These are phyloP conservation scores for sweet orange (Citrus sinensis) DNA, from an alignment of 345 rosid species.

Conservation along the genomic window DNA sequence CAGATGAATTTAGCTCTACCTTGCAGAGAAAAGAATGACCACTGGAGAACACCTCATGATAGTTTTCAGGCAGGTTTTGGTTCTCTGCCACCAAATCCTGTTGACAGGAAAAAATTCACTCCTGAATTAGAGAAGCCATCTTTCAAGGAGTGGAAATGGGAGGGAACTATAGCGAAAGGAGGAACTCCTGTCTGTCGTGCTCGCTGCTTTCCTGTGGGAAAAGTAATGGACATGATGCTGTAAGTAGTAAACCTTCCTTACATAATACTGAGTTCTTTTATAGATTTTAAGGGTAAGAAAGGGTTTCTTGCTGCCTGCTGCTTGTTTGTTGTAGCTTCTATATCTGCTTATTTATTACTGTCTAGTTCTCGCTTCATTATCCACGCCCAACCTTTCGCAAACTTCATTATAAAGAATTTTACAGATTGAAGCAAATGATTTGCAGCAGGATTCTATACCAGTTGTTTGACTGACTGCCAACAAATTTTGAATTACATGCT, in stretches of 20 bases:
- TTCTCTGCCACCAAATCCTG: slow-evolving; percentile 35
- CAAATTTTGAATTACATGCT: background rate
- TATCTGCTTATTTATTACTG: background rate
- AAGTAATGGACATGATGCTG: slow-evolving; percentile 75
- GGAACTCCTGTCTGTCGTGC: slow-evolving; percentile 92
- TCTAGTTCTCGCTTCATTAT: background rate
- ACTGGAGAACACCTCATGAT: slow-evolving; percentile 50
- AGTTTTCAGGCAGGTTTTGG: slow-evolving; percentile 39
- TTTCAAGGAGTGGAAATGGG: slow-evolving; percentile 93
- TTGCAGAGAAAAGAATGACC: slow-evolving; percentile 45
- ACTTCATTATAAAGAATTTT: background rate
- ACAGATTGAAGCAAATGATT: background rate
- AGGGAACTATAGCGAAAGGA: slow-evolving; percentile 93
- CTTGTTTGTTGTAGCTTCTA: background rate
- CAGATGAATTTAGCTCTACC: slow-evolving; percentile 26
- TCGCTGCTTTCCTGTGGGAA: slow-evolving; percentile 92
- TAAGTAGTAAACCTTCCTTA: slow-evolving; percentile 37
- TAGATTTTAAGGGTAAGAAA: background rate
- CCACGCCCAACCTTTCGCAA: background rate
- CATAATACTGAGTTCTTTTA: background rate
- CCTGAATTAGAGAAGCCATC: slow-evolving; percentile 56
- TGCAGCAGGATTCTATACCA: background rate
- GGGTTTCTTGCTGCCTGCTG: background rate
- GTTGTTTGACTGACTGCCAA: background rate
- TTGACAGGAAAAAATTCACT: slow-evolving; percentile 55